Base-by-base conservation (phyloP, 2,329 filamentous ascomycete species). In the Diaporthe nobilis region DNA sequence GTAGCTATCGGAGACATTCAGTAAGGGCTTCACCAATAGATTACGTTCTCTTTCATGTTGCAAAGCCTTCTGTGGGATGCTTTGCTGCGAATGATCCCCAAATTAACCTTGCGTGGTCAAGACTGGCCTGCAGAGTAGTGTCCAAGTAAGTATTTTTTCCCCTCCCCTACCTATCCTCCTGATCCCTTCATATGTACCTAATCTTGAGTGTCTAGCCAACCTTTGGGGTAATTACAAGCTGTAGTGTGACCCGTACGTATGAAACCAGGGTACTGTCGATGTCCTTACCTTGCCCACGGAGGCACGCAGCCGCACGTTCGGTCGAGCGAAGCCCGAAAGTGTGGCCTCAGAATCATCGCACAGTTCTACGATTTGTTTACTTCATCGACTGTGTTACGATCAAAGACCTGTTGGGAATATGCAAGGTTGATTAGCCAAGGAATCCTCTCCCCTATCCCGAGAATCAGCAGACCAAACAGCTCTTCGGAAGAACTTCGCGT, bases 401-500 rank as follows among this genome's bases (percentile, higher is more conserved):
- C 20, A 37, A 39, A 39, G 22, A 31, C 17, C 44, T 34, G 31
- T 51, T 74, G 65, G 28, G 37, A 20, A 61, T 31, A 39, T 74
- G 57, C 63, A 39, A 22, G 39, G 49, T 20, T 42, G 39, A 63
- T 72, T 61, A 63, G 67, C 72, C 75, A 70, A 47, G 51, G 25
- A 28, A 68, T 28, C 72, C 51, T 63, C 8, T 67, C 28, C 67
- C 67, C 15, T 44, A 15, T 20, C 6, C 53, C 42, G 44, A 53
- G 13, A 39, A 25, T 51, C 34, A 17, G 25, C 31, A 55, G 34
- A 31, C 42, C 47, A 39, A 39, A 39, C 22, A 51, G 47, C 44
- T 25, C 31, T 39, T 39, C 13, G 25, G 28, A 39, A 68, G 4
- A 25, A n/a, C 63, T 51, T 53, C 22, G 31, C 8, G 65, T 4